phyloP scores from a whole-genome alignment of 164 flowering plant genomes.

The Chimonanthus praecox region DNA sequence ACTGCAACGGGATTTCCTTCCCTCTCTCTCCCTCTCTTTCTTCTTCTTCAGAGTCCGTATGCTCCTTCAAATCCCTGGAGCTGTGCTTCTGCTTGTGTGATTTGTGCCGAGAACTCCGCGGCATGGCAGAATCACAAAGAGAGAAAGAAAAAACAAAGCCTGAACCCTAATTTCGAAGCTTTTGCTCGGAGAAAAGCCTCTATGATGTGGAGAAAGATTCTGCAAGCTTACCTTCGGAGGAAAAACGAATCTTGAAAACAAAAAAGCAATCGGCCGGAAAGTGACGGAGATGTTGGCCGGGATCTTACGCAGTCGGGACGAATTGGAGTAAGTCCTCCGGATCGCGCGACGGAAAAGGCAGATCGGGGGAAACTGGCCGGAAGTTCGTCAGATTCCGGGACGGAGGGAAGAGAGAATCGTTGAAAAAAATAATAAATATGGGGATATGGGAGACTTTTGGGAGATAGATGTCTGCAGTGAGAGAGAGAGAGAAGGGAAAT shows the following conservation, averaged over 20 bases:
- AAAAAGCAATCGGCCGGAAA: neutral
- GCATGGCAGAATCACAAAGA: slow-evolving; percentile 30
- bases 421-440: neutral
- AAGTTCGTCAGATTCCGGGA: neutral
- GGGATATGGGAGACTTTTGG: neutral
- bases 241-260: neutral
- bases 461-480: slow-evolving; percentile 1
- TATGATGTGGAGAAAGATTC: neutral
- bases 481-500: neutral
- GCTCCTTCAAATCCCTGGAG: slow-evolving; percentile 32
- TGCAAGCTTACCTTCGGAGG: neutral
- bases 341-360: neutral
- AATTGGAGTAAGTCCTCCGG: neutral
- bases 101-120: slow-evolving; percentile 61
- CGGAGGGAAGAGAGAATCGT: neutral
- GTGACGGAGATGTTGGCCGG: neutral
- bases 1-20: slow-evolving; percentile 5
- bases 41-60: slow-evolving; percentile 24
- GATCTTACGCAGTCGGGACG: neutral
- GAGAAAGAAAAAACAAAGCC: neutral
- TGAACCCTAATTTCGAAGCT: slow-evolving; percentile 3
- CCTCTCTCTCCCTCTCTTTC: slow-evolving; percentile 25
- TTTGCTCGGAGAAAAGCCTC: neutral
- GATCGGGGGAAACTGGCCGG: neutral
- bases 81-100: slow-evolving; percentile 52